These are phyloP conservation scores for Colletotrichum sp. DNA, from an alignment of 2,329 filamentous ascomycete genomes.

Conservation along the genomic window DNA sequence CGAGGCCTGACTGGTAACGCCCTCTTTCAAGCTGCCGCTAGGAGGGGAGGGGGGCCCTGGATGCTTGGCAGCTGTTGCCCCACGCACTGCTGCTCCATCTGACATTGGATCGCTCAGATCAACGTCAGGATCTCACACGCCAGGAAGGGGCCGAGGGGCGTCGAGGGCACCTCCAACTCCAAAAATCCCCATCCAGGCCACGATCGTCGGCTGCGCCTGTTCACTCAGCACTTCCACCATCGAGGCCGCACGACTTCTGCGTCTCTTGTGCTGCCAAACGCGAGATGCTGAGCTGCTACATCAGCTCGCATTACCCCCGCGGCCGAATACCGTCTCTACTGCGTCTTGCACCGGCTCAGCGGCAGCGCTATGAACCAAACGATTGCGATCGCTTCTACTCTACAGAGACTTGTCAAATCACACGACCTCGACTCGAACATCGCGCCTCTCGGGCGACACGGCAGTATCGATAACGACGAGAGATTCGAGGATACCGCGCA, in stretches of 20 bases:
- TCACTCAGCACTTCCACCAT: neutral
- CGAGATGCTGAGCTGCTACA: neutral
- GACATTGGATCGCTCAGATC: slow-evolving; percentile 19
- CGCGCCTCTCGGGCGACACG: neutral
- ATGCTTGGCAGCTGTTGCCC: slow-evolving; percentile 19
- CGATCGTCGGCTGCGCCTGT: neutral
- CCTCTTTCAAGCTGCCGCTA: neutral
- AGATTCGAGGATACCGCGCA: slow-evolving; percentile 9
- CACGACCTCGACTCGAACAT: neutral
- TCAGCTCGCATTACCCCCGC: neutral
- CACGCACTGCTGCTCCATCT: slow-evolving; percentile 19
- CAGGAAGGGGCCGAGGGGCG: neutral
- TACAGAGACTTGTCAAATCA: neutral
- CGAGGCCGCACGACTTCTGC: neutral
- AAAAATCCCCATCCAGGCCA: neutral
- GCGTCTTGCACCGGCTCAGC: neutral
- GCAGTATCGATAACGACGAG: neutral
- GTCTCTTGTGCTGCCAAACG: neutral
- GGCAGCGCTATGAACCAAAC: neutral
- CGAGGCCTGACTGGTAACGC: neutral
- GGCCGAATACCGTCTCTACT: neutral
- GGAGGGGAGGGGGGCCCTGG: neutral
- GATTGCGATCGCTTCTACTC: neutral
- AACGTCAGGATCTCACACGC: slow-evolving; percentile 8
- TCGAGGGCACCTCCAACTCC: neutral